Conservation (phyloP, 352 stramenopile genomes). For the Globisporangium polare region DNA sequence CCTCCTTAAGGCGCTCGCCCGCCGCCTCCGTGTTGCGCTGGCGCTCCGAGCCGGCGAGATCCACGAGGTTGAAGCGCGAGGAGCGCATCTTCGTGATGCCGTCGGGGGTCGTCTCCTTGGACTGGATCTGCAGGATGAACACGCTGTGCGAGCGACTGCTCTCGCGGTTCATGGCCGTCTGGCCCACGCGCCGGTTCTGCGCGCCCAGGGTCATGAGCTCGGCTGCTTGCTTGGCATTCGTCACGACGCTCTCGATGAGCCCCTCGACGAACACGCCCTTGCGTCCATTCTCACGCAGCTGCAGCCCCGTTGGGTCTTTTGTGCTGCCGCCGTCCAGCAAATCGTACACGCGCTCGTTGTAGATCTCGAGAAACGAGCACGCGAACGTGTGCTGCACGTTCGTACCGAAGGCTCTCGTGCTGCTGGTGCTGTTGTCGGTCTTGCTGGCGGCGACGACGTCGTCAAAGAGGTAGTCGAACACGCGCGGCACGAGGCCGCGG, state of each 20-base stretch:
- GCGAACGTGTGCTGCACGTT: slow-evolving; percentile 63
- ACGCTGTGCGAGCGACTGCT: slow-evolving; percentile 84
- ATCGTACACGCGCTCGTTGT: slow-evolving; percentile 94
- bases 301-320: slow-evolving; percentile 52
- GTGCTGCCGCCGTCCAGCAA: slow-evolving; percentile 69
- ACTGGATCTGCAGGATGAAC: slow-evolving; percentile 80
- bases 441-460: slow-evolving; percentile 21
- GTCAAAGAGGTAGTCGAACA: slow-evolving; percentile 84
- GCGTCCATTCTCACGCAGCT: slow-evolving; percentile 67
- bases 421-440: neutral
- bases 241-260: slow-evolving; percentile 70
- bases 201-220: slow-evolving; percentile 74
- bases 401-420: slow-evolving; percentile 7
- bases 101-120: slow-evolving; percentile 47
- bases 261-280: slow-evolving; percentile 78
- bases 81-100: slow-evolving; percentile 63
- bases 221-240: slow-evolving; percentile 55
- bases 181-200: slow-evolving; percentile 71
- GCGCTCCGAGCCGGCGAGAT: slow-evolving; percentile 97
- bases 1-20: slow-evolving; percentile 95
- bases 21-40: slow-evolving; percentile 94
- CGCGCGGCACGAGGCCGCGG: slow-evolving; percentile 68
- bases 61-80: slow-evolving; percentile 97
- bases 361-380: slow-evolving; percentile 94
- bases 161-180: slow-evolving; percentile 85